Conservation (phyloP, 2,329 filamentous ascomycete species). For the Nectriaceae sp. region DNA sequence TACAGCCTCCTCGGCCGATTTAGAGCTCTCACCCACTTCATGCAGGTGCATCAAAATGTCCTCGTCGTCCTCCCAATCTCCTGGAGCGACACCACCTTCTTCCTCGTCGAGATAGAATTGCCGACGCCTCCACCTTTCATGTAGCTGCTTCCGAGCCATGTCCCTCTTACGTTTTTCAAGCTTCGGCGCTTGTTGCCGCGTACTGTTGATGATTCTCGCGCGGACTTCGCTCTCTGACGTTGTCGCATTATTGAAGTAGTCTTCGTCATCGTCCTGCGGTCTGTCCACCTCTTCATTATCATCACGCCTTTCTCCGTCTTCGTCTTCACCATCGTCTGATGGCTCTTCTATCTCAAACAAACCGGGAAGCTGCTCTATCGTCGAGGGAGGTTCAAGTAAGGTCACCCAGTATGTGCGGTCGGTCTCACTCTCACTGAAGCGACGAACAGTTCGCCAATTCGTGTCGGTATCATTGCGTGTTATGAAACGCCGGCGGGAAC, state of each 20-base stretch:
- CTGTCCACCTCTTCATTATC: neutral
- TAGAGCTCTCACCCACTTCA: slow-evolving; percentile 44
- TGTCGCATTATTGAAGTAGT: slow-evolving; percentile 31
- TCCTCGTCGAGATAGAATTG: slow-evolving; percentile 86
- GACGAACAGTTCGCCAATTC: slow-evolving; percentile 37
- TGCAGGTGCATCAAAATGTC: slow-evolving; percentile 50
- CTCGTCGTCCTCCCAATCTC: slow-evolving; percentile 63
- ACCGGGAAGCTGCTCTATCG: slow-evolving; percentile 44
- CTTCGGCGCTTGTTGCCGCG: slow-evolving; percentile 37
- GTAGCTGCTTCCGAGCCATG: slow-evolving; percentile 55
- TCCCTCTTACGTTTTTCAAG: slow-evolving; percentile 43
- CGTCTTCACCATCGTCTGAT: slow-evolving; percentile 29
- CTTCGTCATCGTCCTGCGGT: slow-evolving; percentile 14
- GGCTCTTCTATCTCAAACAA: slow-evolving; percentile 33
- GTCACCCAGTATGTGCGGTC: slow-evolving; percentile 45
- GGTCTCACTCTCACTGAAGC: slow-evolving; percentile 30
- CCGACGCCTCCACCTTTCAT: slow-evolving; percentile 74
- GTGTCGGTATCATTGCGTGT: slow-evolving; percentile 35
- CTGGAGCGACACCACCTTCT: slow-evolving; percentile 69
- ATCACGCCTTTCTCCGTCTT: slow-evolving; percentile 22
- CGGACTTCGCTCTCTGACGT: slow-evolving; percentile 45
- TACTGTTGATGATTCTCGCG: slow-evolving; percentile 38
- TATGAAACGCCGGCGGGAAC: slow-evolving; percentile 31
- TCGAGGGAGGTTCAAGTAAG: slow-evolving; percentile 47
- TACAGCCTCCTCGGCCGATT: slow-evolving; percentile 44